Evolutionary conservation across 2,329 filamentous ascomycete genomes (phyloP), one percentile per base, ranked within the genome.

Genomic region (Mycosphaerella arachidis): DNA sequence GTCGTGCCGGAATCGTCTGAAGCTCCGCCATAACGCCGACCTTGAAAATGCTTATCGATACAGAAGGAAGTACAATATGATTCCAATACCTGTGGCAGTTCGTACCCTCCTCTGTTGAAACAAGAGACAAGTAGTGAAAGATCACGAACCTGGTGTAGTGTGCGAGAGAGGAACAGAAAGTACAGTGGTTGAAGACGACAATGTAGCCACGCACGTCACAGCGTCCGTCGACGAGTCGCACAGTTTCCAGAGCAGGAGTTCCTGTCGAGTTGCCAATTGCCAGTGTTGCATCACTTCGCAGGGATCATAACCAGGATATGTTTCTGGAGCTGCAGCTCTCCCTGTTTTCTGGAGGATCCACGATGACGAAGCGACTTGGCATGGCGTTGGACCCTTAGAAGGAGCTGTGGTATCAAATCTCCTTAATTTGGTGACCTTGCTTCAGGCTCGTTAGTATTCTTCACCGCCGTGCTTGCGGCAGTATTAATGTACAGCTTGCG

Each of bases 1-100:
- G 78, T 55, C 78, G 73, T 20, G 79, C 79, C 10, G 77, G 78
- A 56, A 81, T 79, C 1, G 75, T 77, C 60, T 81, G 79, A 16
- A 60, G 63, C 58, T 70, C 67, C 7, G 61, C 55, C 63, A 66
- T 64, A 16, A 20, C 50, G 40, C 30, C 20, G 55, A 45, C 55
- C 40, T 56, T 48, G 31, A 56, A 48, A 43, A 24, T 48, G 40
- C 37, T 45, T 40, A n/a, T 45, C 33, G 43, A 43, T 33, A 43
- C 54, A 24, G 27, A 33, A 35, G 43, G 20, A 35, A 24, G n/a
- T 20, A 33, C 27, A 35, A 53, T 50, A 50, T 29, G 13, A n/a
- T 29, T 27, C 13, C 20, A 43, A 54, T 54, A 33, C 33, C 8
- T n/a, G n/a, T 37, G 30, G 43, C 27, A 48, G 27, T 10, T n/a